Evolutionary conservation across 202 grass and related monocot species (phyloP).

Genomic region (Saccharum hybrid): DNA sequence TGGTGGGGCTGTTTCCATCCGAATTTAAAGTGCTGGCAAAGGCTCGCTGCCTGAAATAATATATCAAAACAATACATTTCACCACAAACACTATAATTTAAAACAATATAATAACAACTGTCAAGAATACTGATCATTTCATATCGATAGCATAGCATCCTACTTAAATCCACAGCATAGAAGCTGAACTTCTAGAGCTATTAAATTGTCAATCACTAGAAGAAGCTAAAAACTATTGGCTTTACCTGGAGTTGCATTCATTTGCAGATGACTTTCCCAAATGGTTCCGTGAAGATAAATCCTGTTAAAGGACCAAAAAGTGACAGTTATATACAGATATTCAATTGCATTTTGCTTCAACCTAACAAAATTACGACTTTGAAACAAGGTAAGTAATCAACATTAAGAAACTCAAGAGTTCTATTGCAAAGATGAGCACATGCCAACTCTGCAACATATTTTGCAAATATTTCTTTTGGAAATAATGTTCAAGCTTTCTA

Average conservation of each 20-base stretch:
- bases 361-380: constrained; percentile 30
- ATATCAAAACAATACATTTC: constrained; percentile 29
- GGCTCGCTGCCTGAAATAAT: constrained; percentile 55
- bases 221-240: background rate
- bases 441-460: constrained; percentile 5
- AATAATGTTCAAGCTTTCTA: constrained; percentile 27
- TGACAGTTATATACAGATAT: constrained; percentile 38
- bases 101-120: constrained; percentile 21
- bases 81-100: constrained; percentile 20
- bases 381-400: background rate
- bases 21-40: constrained; percentile 27
- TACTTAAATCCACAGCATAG: constrained; percentile 18
- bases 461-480: background rate
- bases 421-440: constrained; percentile 5
- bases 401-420: constrained; percentile 13
- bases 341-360: background rate
- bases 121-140: background rate
- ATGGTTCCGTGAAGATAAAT: constrained; percentile 58
- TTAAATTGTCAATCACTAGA: constrained; percentile 11
- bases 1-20: constrained; percentile 36
- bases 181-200: constrained; percentile 2
- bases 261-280: constrained; percentile 57
- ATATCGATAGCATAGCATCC: constrained; percentile 36
- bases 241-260: constrained; percentile 66
- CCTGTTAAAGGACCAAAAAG: constrained; percentile 50